These are phyloP conservation scores for Plasmodium cynomolgi DNA, from an alignment of 169 alveolate species.

Conservation along the genomic window DNA sequence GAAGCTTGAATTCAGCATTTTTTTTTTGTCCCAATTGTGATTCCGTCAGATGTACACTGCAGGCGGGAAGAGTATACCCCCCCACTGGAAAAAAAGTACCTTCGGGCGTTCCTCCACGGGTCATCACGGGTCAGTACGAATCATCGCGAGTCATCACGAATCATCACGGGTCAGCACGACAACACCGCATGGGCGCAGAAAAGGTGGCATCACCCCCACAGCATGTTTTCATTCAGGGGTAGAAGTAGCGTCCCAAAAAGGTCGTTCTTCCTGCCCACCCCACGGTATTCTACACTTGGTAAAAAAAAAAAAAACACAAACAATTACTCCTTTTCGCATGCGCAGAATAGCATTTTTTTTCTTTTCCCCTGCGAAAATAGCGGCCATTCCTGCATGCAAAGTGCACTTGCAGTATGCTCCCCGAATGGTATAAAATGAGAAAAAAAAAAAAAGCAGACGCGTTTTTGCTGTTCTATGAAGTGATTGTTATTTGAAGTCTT, in stretches of 20 bases:
- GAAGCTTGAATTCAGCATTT: not conserved
- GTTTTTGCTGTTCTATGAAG: not conserved
- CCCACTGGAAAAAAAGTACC: not conserved
- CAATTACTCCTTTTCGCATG: not conserved
- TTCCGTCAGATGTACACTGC: not conserved
- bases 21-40: not conserved
- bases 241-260: not conserved
- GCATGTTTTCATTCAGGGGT: not conserved
- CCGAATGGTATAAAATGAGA: not conserved
- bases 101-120: not conserved
- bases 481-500: not conserved
- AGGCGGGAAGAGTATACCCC: not conserved
- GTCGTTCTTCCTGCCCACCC: not conserved
- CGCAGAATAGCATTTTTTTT: not conserved
- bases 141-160: too few relatives aligned
- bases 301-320: not conserved
- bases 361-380: not conserved
- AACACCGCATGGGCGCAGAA: not conserved
- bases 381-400: slow-evolving; percentile 15
- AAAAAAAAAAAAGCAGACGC: not conserved
- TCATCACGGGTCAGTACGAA: too few relatives aligned
- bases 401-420: slow-evolving; percentile 18
- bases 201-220: not conserved
- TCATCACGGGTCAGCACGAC: not conserved
- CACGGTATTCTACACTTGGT: not conserved